phyloP scores from a whole-genome alignment of 495 filamentous ascomycete species.

The Poronia punctata region DNA sequence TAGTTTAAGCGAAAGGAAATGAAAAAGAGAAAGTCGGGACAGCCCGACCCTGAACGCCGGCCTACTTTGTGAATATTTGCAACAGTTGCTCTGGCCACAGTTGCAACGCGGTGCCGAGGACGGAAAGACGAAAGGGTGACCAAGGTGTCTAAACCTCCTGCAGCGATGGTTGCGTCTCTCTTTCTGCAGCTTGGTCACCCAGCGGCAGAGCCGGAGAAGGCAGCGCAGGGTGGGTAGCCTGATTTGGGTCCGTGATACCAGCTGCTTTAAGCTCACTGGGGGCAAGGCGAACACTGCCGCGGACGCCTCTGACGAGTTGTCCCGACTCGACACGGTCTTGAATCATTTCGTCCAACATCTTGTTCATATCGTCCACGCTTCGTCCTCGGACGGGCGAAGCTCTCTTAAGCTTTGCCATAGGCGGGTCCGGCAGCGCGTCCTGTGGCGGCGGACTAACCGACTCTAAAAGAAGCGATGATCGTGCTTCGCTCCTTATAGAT shows the following conservation, averaged over 20 bases:
- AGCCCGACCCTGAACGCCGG: slow-evolving; percentile 24
- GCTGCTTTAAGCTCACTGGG: slow-evolving; percentile 24
- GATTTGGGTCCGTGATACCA: slow-evolving; percentile 11
- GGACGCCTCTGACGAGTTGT: slow-evolving; percentile 50
- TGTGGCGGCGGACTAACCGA: slow-evolving; percentile 26
- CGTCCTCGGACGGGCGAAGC: slow-evolving; percentile 40
- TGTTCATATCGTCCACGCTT: slow-evolving; percentile 80
- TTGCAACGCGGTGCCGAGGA: not conserved
- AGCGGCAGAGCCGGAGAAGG: slow-evolving; percentile 29
- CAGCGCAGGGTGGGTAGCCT: too few species aligned
- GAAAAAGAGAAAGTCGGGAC: slow-evolving; percentile 5
- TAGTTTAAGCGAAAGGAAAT: slow-evolving; percentile 21
- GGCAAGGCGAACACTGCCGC: slow-evolving; percentile 50
- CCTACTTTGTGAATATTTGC: slow-evolving; percentile 21
- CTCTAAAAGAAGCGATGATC: slow-evolving; percentile 37
- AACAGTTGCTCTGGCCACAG: slow-evolving; percentile 15
- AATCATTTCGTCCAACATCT: slow-evolving; percentile 92
- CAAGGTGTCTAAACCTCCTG: slow-evolving; percentile 29
- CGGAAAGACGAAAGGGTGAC: not conserved
- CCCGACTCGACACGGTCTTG: slow-evolving; percentile 72
- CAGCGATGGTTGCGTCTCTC: slow-evolving; percentile 21
- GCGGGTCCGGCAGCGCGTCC: slow-evolving; percentile 31
- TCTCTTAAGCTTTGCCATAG: slow-evolving; percentile 24
- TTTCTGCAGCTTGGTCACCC: slow-evolving; percentile 22
- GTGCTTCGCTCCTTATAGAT: slow-evolving; percentile 33